phyloP scores from a whole-genome alignment of 306 rosid species.

The Acmispon strigosus region DNA sequence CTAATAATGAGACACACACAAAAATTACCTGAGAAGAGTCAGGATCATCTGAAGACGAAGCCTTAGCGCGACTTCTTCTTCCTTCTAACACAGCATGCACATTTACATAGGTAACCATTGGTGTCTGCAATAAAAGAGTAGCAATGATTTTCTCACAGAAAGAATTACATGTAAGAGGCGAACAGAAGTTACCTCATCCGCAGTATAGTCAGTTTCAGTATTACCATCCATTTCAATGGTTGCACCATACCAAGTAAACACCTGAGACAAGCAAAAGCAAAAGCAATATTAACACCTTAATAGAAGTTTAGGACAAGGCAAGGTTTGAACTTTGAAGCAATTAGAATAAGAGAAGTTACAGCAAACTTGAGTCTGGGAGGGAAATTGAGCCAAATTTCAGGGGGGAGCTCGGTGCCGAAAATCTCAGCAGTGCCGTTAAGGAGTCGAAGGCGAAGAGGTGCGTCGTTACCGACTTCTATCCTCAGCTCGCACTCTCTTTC shows the following conservation, averaged over 20 bases:
- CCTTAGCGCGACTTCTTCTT: conserved; percentile 77
- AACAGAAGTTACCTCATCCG: conserved; percentile 62
- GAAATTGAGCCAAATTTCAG: conserved; percentile 82
- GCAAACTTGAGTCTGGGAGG: conserved; percentile 88
- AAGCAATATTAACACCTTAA: too few relatives aligned
- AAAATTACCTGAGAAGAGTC: conserved; percentile 53
- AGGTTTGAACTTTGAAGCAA: too few relatives aligned
- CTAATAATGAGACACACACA: background rate
- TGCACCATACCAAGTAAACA: conserved; percentile 90
- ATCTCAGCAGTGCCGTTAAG: conserved; percentile 86
- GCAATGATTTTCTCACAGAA: background rate
- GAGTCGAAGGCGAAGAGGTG: conserved; percentile 74
- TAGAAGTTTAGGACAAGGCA: too few relatives aligned
- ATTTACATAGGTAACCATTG: conserved; percentile 88
- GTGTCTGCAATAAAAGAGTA: conserved; percentile 51
- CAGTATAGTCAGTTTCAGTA: conserved; percentile 86
- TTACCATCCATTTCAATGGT: conserved; percentile 86
- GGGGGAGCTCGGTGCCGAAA: conserved; percentile 89
- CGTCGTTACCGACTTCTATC: conserved; percentile 66
- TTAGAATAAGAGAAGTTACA: conserved; percentile 25
- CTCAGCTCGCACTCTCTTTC: conserved; percentile 85
- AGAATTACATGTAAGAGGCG: background rate
- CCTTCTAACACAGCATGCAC: conserved; percentile 84
- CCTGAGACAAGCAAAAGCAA: conserved; percentile 28
- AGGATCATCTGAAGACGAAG: conserved; percentile 49